phyloP scores from a whole-genome alignment of 805 yeast genomes.

The Yamadazyma endophytica region DNA sequence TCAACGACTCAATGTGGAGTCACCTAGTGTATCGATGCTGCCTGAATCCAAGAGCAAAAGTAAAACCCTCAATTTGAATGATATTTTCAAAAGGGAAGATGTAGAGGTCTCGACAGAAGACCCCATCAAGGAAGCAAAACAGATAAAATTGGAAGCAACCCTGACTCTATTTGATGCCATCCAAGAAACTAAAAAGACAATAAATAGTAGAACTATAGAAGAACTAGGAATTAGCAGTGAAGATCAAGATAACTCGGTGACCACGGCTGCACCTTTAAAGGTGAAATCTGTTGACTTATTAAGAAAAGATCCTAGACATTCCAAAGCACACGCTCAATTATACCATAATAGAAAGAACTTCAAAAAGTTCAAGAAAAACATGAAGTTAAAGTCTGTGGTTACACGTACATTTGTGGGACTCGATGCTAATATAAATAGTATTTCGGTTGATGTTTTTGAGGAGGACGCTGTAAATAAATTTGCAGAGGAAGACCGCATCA shows the following conservation, averaged over 20 bases:
- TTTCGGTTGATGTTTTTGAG: neutral
- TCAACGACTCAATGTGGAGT: no score
- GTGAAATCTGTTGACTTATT: neutral
- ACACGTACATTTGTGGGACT: constrained; percentile 19
- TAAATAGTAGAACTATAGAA: constrained; percentile 16
- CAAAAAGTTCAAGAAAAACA: constrained; percentile 25
- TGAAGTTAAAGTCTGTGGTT: constrained; percentile 14
- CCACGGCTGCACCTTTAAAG: neutral
- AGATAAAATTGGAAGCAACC: constrained; percentile 1
- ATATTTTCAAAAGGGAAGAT: no score
- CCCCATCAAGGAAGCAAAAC: constrained; percentile 1
- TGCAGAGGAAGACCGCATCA: no score
- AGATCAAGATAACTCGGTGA: neutral
- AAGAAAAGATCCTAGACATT: constrained; percentile 1
- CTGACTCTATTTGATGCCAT: constrained; percentile 25
- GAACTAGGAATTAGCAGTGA: constrained; percentile 21
- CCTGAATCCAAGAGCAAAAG: no score
- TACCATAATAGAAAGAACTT: constrained; percentile 22
- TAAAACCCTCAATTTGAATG: no score
- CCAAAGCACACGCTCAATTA: no score
- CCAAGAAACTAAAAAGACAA: constrained; percentile 19
- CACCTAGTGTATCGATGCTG: no score
- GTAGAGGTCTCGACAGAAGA: neutral
- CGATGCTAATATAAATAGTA: no score
- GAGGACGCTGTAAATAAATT: constrained; percentile 5